These are phyloP conservation scores for Acacia melanoxylon DNA, from an alignment of 306 rosid genomes.

Conservation along the genomic window DNA sequence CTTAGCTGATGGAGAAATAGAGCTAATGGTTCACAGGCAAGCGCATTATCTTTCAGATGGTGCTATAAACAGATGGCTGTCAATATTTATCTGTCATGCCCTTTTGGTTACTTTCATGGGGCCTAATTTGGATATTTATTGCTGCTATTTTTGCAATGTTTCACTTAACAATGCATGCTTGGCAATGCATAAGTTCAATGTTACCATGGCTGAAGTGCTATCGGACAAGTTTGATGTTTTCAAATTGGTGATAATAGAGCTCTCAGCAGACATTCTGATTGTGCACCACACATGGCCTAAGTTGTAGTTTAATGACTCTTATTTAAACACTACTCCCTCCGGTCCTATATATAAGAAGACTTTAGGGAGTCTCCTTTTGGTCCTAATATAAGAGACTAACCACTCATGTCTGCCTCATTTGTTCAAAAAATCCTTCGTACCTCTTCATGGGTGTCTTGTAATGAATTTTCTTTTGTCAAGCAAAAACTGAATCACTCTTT, in stretches of 20 bases:
- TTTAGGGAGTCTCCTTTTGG: background rate
- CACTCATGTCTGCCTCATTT: no score
- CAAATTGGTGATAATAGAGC: background rate
- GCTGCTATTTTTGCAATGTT: background rate
- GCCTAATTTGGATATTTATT: background rate
- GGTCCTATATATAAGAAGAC: background rate
- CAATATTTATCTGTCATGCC: background rate
- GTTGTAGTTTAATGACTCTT: background rate
- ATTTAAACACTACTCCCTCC: background rate
- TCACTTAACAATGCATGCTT: background rate
- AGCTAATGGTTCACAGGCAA: slow-evolving; percentile 85
- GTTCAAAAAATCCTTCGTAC: no score
- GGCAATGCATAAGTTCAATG: background rate
- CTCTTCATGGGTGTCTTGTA: background rate
- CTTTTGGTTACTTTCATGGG: background rate
- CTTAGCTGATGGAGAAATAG: slow-evolving; percentile 80
- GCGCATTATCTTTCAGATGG: slow-evolving; percentile 4
- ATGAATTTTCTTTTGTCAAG: slow-evolving; percentile 9
- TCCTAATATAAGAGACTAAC: background rate
- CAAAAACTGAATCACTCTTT: slow-evolving; percentile 14
- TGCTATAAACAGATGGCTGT: slow-evolving; percentile 26
- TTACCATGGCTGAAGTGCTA: background rate
- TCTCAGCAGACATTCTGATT: background rate
- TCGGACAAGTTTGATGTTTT: background rate
- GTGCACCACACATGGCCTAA: background rate